Evolutionary conservation across 2,329 filamentous ascomycete species (phyloP).

Genomic region (Cadophora gregata): DNA sequence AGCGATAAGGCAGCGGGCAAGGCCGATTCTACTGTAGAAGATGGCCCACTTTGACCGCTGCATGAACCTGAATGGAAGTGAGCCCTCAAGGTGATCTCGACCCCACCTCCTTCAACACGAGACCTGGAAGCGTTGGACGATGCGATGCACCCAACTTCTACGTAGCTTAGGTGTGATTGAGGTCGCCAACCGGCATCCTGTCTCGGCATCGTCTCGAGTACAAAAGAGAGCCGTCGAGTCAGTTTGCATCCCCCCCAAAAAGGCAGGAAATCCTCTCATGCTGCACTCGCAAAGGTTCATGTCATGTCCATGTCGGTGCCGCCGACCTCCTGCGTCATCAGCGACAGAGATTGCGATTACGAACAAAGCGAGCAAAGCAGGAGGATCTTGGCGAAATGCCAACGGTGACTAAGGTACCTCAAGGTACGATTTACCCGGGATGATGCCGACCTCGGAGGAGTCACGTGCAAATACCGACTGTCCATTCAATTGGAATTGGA

Average conservation of each 20-base stretch:
- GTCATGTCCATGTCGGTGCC: neutral
- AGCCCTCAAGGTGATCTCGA: conserved; percentile 11
- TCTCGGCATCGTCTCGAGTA: no score
- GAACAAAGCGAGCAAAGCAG: neutral
- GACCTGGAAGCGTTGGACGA: neutral
- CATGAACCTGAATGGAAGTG: neutral
- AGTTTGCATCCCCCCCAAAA: neutral
- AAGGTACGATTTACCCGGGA: conserved; percentile 1
- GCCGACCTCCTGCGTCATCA: conserved; percentile 25
- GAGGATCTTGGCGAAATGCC: neutral
- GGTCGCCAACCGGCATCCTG: no score
- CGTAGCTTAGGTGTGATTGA: no score
- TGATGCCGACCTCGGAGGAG: conserved; percentile 9
- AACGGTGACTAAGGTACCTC: no score
- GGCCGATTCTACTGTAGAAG: conserved; percentile 6
- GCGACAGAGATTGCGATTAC: conserved; percentile 20
- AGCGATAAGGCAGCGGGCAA: conserved; percentile 18
- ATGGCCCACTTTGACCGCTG: neutral
- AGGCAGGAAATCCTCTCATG: conserved; percentile 10
- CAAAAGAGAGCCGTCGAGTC: no score
- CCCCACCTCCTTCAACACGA: conserved; percentile 22
- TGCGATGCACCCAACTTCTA: conserved; percentile 8
- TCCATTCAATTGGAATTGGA: no score
- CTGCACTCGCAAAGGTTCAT: neutral
- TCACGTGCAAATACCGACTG: neutral